Evolutionary conservation across 75 land plant genomes (phyloP), one percentile per base, ranked within the genome.

Genomic region (Adiantum capillusveneris): DNA sequence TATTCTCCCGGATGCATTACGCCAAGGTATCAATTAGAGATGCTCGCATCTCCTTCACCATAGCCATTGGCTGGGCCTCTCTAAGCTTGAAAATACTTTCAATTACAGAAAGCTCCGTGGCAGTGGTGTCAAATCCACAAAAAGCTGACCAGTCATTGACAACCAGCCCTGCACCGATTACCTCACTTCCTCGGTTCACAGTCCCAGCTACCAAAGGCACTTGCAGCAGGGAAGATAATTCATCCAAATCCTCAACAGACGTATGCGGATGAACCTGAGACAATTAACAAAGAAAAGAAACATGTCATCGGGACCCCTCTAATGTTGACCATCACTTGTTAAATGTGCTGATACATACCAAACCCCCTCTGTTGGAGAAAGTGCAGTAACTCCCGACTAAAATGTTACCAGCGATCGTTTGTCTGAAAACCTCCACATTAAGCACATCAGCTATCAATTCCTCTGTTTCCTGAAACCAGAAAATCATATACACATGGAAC

Each of bases 191-290:
- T 48, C 97, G 62, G 71, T 92, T 92, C 37, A 92, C 86, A 16
- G 94, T 92, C n/a, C 97, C 97, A 31, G 94, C 97, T 22, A 92
- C 94, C 21, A 92, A 63, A 37, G 97, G 97, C 6, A 92, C 97
- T 72, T 92, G 97, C 36, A 92, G 76, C 17, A 92, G 76, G 7
- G 97, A 84, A 19, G 97, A 92, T 44, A 92, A 80, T 60, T 92
- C 94, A 59, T 92, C 97, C 63, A 92, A 72, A 44, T 92, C 89
- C 59, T 92, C 89, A 29, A 92, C 70, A 1, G 97, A 92, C 42
- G 94, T 88, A 56, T 88, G 97, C 3, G 97, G 97, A 56, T 92
- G 97, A 12, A 92, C 97, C 97, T 92, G 69, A 21, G 18, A 0
- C 39, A 6, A 43, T 9, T 46, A 46, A 2, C 50, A 46, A 34